Percentiles rank a stretch among this genome's conserved stretches.
Evolutionary conservation across 2,329 filamentous ascomycete species (phyloP).

Genomic region (Sporothrix protearum): DNA sequence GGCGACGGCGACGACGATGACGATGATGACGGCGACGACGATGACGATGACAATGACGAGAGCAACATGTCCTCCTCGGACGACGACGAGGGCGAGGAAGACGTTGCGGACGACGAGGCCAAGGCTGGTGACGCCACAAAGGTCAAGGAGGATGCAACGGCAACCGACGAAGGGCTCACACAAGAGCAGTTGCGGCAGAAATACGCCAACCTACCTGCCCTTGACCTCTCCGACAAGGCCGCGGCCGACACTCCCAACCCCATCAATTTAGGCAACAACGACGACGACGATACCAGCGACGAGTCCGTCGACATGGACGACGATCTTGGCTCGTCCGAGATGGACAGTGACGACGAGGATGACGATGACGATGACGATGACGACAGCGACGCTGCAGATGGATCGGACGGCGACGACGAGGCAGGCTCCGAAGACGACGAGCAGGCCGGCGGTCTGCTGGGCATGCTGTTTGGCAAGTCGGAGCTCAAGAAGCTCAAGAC

Average conservation of each 20-base stretch:
- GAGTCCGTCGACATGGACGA: constrained; percentile 68
- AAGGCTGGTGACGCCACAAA: constrained; percentile 46
- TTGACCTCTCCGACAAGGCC: constrained; percentile 35
- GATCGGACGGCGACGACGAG: constrained; percentile 44
- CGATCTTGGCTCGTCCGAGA: constrained; percentile 58
- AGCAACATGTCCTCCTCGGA: constrained; percentile 60
- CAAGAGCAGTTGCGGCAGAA: constrained; percentile 66
- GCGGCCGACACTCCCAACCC: constrained; percentile 29
- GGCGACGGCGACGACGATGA: constrained; percentile 51
- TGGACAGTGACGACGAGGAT: constrained; percentile 46
- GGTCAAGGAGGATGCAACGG: constrained; percentile 40
- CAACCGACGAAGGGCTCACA: constrained; percentile 62
- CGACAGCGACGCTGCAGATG: constrained; percentile 43
- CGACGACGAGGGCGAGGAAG: constrained; percentile 49
- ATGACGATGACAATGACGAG: constrained; percentile 49
- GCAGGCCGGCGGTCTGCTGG: constrained; percentile 49
- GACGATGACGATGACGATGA: constrained; percentile 30
- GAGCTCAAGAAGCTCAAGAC: constrained; percentile 53
- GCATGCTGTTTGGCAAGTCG: constrained; percentile 57
- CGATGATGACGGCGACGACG: too few relatives aligned
- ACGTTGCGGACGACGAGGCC: too few relatives aligned
- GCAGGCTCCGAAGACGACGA: constrained; percentile 42
- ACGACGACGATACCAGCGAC: constrained; percentile 45
- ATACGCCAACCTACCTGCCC: constrained; percentile 61
- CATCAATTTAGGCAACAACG: constrained; percentile 26